phyloP scores from a whole-genome alignment of 768 basidiomycete species.

The Arthromyces matolae region DNA sequence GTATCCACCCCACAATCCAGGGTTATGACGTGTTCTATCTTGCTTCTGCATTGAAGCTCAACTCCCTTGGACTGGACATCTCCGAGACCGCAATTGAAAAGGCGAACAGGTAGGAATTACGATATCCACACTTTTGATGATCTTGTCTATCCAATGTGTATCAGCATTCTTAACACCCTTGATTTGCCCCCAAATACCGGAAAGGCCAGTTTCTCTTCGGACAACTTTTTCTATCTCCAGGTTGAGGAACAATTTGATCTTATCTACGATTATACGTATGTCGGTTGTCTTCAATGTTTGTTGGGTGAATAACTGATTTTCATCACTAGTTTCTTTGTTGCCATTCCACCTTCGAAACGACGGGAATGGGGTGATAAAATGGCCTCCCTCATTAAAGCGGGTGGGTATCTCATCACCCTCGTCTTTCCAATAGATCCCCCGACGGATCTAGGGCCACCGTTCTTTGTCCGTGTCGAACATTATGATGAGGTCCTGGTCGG shows the following conservation, averaged over 20 bases:
- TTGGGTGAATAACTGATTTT: too few relatives aligned
- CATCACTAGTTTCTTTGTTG: constrained; percentile 62
- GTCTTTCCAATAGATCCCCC: constrained; percentile 51
- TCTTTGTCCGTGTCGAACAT: constrained; percentile 52
- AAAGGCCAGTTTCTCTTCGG: constrained; percentile 34
- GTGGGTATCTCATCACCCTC: constrained; percentile 59
- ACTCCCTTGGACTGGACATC: constrained; percentile 53
- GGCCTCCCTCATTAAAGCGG: constrained; percentile 50
- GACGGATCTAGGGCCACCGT: constrained; percentile 55
- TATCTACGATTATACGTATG: constrained; percentile 63
- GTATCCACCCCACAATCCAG: too few relatives aligned
- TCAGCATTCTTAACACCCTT: not conserved
- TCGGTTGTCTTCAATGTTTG: not conserved
- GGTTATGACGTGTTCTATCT: constrained; percentile 61
- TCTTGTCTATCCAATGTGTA: too few relatives aligned
- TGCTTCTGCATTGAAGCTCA: constrained; percentile 43
- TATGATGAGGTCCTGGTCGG: constrained; percentile 48
- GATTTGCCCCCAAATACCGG: constrained; percentile 19
- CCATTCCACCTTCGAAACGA: constrained; percentile 54
- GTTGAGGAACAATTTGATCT: constrained; percentile 43
- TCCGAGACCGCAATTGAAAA: constrained; percentile 48
- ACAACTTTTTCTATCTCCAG: constrained; percentile 55
- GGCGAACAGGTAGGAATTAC: constrained; percentile 47
- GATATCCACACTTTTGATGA: not conserved
- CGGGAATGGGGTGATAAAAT: constrained; percentile 57